phyloP scores from a whole-genome alignment of 352 stramenopile species.

The Elongisporangium prolatum region DNA sequence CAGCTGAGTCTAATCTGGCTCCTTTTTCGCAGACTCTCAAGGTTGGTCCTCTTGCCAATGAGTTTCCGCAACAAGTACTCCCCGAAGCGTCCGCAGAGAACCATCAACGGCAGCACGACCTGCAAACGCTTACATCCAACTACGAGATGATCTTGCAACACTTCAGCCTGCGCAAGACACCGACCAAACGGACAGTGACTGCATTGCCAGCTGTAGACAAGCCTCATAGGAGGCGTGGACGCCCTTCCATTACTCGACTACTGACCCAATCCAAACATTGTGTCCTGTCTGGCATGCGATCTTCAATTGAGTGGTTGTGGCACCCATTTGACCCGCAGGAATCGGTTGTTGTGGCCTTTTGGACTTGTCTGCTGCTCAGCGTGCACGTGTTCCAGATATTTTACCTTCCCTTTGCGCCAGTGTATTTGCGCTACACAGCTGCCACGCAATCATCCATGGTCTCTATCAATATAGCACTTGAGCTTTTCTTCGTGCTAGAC shows the following conservation, averaged over 20 bases:
- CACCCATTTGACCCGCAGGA: neutral
- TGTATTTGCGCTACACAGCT: neutral
- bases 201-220: neutral
- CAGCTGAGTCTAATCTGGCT: neutral
- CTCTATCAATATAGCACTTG: neutral
- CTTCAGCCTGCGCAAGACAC: slow-evolving; percentile 5
- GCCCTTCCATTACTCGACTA: neutral
- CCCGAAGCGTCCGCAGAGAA: too few species aligned
- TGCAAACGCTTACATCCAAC: slow-evolving; percentile 5
- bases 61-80: too few species aligned
- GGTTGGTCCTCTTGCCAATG: too few species aligned
- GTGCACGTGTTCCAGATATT: slow-evolving; percentile 12
- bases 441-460: neutral
- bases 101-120: slow-evolving; percentile 1
- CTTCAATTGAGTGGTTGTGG: neutral
- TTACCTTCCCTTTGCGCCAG: slow-evolving; percentile 9
- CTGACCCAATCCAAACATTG: neutral
- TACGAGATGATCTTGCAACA: slow-evolving; percentile 10
- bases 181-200: neutral
- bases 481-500: neutral
- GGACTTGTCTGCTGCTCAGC: slow-evolving; percentile 2
- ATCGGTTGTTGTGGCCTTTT: neutral
- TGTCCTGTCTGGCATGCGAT: neutral
- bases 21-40: neutral
- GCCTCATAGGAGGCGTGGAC: neutral